Percentiles rank a stretch among this genome's conserved stretches.
Conservation (phyloP, 306 rosid genomes). For the Fagus crenata region DNA sequence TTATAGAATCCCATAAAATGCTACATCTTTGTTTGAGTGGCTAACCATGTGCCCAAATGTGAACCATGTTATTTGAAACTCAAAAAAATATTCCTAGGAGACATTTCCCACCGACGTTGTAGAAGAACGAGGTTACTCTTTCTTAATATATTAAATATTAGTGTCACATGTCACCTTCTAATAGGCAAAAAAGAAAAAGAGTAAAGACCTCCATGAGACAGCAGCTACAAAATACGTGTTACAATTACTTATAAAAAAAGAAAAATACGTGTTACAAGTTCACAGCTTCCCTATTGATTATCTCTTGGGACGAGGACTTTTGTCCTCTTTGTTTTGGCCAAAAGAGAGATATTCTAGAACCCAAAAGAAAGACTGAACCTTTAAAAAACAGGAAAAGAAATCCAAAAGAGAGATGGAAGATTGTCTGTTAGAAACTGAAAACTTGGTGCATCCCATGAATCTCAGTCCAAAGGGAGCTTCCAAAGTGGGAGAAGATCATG, state of each 20-base stretch:
- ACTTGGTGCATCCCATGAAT: neutral
- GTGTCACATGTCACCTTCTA: slow-evolving; percentile 1
- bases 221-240: slow-evolving; percentile 28
- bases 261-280: slow-evolving; percentile 26
- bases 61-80: too few relatives aligned
- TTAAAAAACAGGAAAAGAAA: neutral
- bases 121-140: neutral
- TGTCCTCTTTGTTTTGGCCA: neutral
- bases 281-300: neutral
- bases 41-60: too few relatives aligned
- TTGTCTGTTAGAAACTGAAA: slow-evolving; percentile 17
- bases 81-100: too few relatives aligned
- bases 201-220: neutral
- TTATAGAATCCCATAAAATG: too few relatives aligned
- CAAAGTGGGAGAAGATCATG: neutral
- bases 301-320: neutral
- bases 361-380: neutral
- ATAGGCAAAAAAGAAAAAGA: neutral
- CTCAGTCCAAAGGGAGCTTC: neutral
- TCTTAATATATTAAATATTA: neutral
- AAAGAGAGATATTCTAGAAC: neutral
- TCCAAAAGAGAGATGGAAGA: slow-evolving; percentile 31
- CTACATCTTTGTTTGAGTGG: too few relatives aligned
- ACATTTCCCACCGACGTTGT: slow-evolving; percentile 5
- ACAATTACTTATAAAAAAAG: too few relatives aligned